These are phyloP conservation scores for Apiospora malaysiana DNA, from an alignment of 2,329 filamentous ascomycete species.

Conservation along the genomic window DNA sequence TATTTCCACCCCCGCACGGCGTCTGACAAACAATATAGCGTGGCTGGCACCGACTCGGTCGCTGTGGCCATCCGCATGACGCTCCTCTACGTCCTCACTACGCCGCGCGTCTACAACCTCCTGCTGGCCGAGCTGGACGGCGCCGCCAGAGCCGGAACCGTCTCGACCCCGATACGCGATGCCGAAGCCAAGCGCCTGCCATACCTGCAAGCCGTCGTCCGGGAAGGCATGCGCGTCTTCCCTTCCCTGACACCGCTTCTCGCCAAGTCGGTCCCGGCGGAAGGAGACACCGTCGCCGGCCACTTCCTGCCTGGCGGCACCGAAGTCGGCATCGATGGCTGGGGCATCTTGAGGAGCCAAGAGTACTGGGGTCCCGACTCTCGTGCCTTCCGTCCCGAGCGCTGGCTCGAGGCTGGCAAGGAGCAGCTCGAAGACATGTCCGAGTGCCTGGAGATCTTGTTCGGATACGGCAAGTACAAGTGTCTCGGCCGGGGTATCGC, in stretches of 20 bases:
- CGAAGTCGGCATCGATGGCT: conserved; percentile 21
- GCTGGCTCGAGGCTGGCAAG: conserved; percentile 24
- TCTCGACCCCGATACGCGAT: conserved; percentile 29
- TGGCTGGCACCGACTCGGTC: conserved; percentile 29
- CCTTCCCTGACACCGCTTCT: conserved; percentile 24
- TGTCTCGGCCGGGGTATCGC: conserved; percentile 25
- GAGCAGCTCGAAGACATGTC: conserved; percentile 3
- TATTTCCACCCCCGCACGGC: no score
- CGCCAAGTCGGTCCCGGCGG: conserved; percentile 27
- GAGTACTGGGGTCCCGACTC: conserved; percentile 22
- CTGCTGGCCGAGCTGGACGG: conserved; percentile 27
- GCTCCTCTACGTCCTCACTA: conserved; percentile 28
- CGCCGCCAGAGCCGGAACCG: conserved; percentile 24
- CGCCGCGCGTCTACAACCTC: conserved; percentile 27
- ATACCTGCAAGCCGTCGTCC: conserved; percentile 29
- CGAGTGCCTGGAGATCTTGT: conserved; percentile 25
- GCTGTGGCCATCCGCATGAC: conserved; percentile 27
- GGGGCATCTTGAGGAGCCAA: conserved; percentile 11
- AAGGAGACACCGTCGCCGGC: conserved; percentile 25
- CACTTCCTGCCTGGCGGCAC: conserved; percentile 25
- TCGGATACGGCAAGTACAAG: conserved; percentile 25
- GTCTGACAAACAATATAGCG: not conserved
- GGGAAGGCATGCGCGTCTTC: conserved; percentile 27
- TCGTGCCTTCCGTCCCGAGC: conserved; percentile 24
- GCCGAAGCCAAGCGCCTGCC: conserved; percentile 27